Percentiles rank a stretch among this genome's conserved stretches.
phyloP scores from a whole-genome alignment of 2,329 filamentous ascomycete genomes.

The Venturiaceae sp. region DNA sequence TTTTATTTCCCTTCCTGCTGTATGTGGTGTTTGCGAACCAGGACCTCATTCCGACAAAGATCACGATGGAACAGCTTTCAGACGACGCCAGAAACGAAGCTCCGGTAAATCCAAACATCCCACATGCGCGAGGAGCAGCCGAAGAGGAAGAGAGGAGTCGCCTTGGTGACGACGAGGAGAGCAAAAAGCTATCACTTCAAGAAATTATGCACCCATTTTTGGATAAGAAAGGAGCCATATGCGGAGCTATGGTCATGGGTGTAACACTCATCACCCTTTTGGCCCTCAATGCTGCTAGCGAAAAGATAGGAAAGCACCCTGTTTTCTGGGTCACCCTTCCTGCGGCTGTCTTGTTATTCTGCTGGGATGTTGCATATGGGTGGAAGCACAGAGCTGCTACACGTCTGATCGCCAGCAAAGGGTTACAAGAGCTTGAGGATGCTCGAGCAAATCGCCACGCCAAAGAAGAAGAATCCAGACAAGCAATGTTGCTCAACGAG shows the following conservation, averaged over 20 bases:
- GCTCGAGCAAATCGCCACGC: slow-evolving; percentile 29
- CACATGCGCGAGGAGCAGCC: slow-evolving; percentile 46
- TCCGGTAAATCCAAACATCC: slow-evolving; percentile 66
- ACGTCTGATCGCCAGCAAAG: slow-evolving; percentile 49
- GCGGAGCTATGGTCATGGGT: slow-evolving; percentile 58
- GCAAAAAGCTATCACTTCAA: slow-evolving; percentile 51
- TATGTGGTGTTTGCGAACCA: slow-evolving; percentile 60
- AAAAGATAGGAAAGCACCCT: slow-evolving; percentile 39
- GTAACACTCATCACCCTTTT: slow-evolving; percentile 56
- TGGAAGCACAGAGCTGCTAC: slow-evolving; percentile 56
- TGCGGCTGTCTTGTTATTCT: slow-evolving; percentile 58
- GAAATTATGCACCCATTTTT: slow-evolving; percentile 70
- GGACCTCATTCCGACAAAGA: slow-evolving; percentile 52
- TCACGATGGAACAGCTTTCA: slow-evolving; percentile 59
- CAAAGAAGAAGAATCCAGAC: slow-evolving; percentile 23
- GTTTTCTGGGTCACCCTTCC: slow-evolving; percentile 63
- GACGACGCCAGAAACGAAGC: slow-evolving; percentile 36
- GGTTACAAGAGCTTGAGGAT: slow-evolving; percentile 39
- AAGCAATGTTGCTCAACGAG: neutral
- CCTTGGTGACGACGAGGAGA: slow-evolving; percentile 34
- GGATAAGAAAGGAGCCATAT: slow-evolving; percentile 54
- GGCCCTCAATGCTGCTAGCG: slow-evolving; percentile 52
- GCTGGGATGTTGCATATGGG: slow-evolving; percentile 55
- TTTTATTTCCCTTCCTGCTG: slow-evolving; percentile 60
- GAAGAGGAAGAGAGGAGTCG: slow-evolving; percentile 36